Percentiles rank a stretch among this genome's conserved stretches.
Evolutionary conservation across 148 eudicot genomes (phyloP).

Genomic region (Rheum nobile): DNA sequence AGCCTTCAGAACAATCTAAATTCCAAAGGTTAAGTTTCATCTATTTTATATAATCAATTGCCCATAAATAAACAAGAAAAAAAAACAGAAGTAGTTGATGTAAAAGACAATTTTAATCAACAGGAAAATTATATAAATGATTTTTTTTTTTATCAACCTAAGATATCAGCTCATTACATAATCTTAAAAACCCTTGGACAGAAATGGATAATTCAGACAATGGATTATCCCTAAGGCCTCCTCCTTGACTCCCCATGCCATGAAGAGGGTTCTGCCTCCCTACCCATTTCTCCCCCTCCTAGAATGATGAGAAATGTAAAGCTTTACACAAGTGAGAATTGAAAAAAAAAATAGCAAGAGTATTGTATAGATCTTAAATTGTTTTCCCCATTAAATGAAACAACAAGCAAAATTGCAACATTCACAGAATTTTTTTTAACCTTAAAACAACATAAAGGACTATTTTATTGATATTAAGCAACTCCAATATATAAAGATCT

Average conservation of each 20-base stretch:
- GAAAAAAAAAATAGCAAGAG: no score
- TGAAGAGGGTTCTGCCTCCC: no score
- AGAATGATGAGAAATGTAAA: not conserved
- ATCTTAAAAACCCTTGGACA: not conserved
- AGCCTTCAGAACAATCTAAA: not conserved
- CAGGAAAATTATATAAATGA: not conserved
- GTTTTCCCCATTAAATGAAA: not conserved
- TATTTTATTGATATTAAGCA: not conserved
- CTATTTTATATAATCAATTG: not conserved
- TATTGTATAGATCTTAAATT: not conserved
- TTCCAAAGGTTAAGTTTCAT: no score
- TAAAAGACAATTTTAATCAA: no score
- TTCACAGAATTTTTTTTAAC: not conserved
- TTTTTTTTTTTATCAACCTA: not conserved
- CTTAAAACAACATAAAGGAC: not conserved
- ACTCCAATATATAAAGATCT: not conserved
- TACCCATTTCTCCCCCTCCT: not conserved
- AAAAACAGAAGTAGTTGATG: not conserved
- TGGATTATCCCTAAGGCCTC: not conserved
- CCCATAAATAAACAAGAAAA: not conserved
- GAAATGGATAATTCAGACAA: not conserved
- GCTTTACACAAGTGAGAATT: not conserved
- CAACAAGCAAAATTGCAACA: not conserved
- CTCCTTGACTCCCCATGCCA: not conserved
- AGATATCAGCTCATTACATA: not conserved